phyloP scores from a whole-genome alignment of 371 early-diverging fungal genomes.

The Apophysomyces variabilis region DNA sequence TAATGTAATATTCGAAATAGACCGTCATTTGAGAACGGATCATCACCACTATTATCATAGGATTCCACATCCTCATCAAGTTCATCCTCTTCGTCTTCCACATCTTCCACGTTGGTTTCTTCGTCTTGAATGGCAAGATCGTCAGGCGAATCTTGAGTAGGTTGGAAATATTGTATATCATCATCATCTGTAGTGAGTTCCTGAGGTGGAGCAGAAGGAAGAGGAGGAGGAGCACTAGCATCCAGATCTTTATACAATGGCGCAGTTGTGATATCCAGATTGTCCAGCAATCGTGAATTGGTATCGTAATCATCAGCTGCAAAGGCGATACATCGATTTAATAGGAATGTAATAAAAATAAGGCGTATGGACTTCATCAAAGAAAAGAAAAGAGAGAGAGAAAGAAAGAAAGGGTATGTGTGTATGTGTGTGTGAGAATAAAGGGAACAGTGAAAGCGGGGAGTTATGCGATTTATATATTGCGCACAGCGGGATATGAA shows the following conservation, averaged over 20 bases:
- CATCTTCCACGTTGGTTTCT: conserved; percentile 10
- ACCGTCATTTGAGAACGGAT: not conserved
- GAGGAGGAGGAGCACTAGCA: not conserved
- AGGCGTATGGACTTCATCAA: not conserved
- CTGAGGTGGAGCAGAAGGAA: not conserved
- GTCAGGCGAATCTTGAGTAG: not conserved
- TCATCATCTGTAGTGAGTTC: not conserved
- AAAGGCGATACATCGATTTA: not conserved
- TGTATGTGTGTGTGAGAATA: conserved; percentile 2
- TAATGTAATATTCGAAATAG: not conserved
- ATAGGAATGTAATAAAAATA: not conserved
- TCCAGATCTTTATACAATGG: not conserved
- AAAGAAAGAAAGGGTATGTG: not conserved
- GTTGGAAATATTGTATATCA: not conserved
- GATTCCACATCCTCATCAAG: not conserved
- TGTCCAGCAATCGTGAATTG: not conserved
- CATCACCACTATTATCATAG: not conserved
- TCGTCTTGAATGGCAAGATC: not conserved
- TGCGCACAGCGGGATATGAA: conserved; percentile 1
- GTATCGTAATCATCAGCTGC: not conserved
- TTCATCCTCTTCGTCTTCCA: conserved; percentile 8
- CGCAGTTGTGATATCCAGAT: not conserved
- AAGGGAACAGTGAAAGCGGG: not conserved
- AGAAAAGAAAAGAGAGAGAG: not conserved
- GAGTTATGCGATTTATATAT: conserved; percentile 2